Evolutionary conservation across 2,329 filamentous ascomycete species (phyloP), one percentile per base, ranked within the genome.

Genomic region (Emergomyces africanus): DNA sequence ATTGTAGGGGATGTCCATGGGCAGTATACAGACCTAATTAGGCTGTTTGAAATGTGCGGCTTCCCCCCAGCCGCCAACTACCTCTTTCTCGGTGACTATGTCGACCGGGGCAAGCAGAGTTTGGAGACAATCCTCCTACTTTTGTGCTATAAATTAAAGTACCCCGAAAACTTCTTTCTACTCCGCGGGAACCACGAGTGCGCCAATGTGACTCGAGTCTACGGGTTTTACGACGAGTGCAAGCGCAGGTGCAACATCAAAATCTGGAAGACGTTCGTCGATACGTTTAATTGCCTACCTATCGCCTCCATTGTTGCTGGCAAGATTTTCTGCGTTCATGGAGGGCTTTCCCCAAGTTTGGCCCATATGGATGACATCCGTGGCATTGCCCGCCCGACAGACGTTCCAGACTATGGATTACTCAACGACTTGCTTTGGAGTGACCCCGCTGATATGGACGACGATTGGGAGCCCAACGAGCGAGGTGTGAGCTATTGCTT

Each of bases 331-430:
- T 96, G 91, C 69, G 92, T 97, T 18, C 94, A 99, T 69, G 94
- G 94, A 56, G 94, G 94, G 15, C 79, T 99, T 25, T 96, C 91
- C 14, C 94, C 94, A 1, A 91, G 89, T 54, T 80, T 99, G 55
- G 86, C 87, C 59, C 91, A 97, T 68, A 99, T 99, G 94, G 94
- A 97, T 68, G 92, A 99, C 71, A 99, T 99, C 66, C 86, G 94
- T 65, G 88, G 95, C 70, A 97, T 99, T 74, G 89, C 89, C 55
- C 85, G 94, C 59, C 94, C 94, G 12, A 99, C 94, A 1, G 94
- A 99, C 70, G 94, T 99, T 23, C 94, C 94, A 6, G 94, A 99
- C 70, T 97, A 96, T 71, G 94, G 94, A 14, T 77, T 99, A 58
- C 79, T 99, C 59, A 97, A 97, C 71, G 94, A 99, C 70, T 79